Percentiles rank a stretch among this genome's conserved stretches.
Evolutionary conservation across 75 land plant species (phyloP).

Genomic region (Pinus taeda): DNA sequence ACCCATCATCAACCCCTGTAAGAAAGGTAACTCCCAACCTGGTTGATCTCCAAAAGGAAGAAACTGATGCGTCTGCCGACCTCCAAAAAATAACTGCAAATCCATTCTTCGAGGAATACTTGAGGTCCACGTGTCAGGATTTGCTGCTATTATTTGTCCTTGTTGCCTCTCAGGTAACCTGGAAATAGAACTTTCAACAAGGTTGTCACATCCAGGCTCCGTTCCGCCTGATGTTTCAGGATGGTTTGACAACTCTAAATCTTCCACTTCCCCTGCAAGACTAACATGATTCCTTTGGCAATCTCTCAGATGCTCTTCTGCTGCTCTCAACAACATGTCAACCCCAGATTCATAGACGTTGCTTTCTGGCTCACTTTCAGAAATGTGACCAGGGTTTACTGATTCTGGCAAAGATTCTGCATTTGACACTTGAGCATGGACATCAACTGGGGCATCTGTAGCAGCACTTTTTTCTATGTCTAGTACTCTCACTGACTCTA

Average conservation of each 20-base stretch:
- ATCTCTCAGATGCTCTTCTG: slow-evolving; percentile 4
- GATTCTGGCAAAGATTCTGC: not conserved
- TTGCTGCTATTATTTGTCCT: slow-evolving; percentile 2
- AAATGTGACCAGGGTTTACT: not conserved
- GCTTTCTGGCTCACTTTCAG: slow-evolving; percentile 6
- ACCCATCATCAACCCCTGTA: slow-evolving; percentile 85
- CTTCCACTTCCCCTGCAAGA: not conserved
- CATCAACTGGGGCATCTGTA: not conserved
- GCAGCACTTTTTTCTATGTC: not conserved
- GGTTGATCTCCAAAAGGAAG: slow-evolving; percentile 56
- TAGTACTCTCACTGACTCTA: not conserved
- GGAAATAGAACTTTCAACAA: slow-evolving; percentile 1
- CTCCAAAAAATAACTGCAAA: slow-evolving; percentile 28
- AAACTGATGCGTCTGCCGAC: slow-evolving; percentile 33
- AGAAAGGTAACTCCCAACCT: slow-evolving; percentile 76
- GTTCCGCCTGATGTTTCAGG: not conserved
- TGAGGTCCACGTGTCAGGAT: slow-evolving; percentile 12
- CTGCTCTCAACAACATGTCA: slow-evolving; percentile 13
- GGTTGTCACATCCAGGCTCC: not conserved
- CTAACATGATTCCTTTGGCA: not conserved
- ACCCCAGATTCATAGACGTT: slow-evolving; percentile 12
- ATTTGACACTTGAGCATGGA: not conserved
- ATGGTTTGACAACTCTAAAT: not conserved
- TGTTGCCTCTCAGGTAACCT: slow-evolving; percentile 4
- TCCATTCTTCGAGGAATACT: slow-evolving; percentile 18